phyloP scores from a whole-genome alignment of 192 early-diverging fungal species.

The Phycomyces blakesleeanus region DNA sequence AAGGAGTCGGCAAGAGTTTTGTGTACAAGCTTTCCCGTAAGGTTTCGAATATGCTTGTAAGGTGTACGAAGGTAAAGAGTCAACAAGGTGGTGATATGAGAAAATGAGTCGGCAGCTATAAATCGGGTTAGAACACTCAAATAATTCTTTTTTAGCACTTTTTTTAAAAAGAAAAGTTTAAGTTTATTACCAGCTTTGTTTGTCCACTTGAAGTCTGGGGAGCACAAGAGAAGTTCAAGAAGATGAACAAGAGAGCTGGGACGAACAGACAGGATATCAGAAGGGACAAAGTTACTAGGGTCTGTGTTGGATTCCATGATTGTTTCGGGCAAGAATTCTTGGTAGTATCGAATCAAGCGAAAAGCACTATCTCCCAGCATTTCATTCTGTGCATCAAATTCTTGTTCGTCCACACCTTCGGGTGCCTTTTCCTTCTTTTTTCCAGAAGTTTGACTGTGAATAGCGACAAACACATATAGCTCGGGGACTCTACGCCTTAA shows the following conservation, averaged over 20 bases:
- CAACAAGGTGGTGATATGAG: slow-evolving; percentile 53
- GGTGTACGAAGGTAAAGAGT: slow-evolving; percentile 48
- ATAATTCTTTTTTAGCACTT: no score
- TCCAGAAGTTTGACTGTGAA: slow-evolving; percentile 38
- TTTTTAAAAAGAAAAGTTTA: not conserved
- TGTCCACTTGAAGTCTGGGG: slow-evolving; percentile 70
- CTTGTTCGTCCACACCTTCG: slow-evolving; percentile 40
- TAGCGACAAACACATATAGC: slow-evolving; percentile 57
- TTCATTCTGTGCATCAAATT: slow-evolving; percentile 32
- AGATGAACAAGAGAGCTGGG: slow-evolving; percentile 55
- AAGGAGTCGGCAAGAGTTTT: slow-evolving; percentile 52
- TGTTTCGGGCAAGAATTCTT: slow-evolving; percentile 58
- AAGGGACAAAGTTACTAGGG: slow-evolving; percentile 67
- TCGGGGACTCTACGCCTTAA: slow-evolving; percentile 67
- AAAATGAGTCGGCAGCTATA: slow-evolving; percentile 41
- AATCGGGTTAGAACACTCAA: no score
- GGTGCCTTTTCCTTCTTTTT: slow-evolving; percentile 24
- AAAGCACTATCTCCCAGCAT: slow-evolving; percentile 53
- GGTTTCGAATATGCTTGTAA: slow-evolving; percentile 39
- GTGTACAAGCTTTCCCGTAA: slow-evolving; percentile 41
- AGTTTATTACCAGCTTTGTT: slow-evolving; percentile 46
- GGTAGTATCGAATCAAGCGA: slow-evolving; percentile 62
- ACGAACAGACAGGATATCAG: slow-evolving; percentile 51
- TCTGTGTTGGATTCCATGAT: slow-evolving; percentile 72
- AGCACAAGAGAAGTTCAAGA: slow-evolving; percentile 52